Conservation (phyloP, 805 yeast species). For the Zygoascus tannicola region DNA sequence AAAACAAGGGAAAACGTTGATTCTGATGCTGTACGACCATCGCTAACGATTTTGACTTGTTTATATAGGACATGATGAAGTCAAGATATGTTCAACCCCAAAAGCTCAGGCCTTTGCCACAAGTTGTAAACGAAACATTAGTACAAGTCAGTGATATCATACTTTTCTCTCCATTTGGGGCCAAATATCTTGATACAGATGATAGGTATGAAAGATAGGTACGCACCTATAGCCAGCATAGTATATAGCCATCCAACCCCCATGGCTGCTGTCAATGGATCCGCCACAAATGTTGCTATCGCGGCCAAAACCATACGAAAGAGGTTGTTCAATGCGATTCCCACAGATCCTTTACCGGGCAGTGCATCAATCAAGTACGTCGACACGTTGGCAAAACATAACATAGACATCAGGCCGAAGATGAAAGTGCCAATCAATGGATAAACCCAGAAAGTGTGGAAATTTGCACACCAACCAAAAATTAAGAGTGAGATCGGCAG, state of each 20-base stretch:
- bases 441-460: constrained; percentile 59
- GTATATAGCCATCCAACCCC: constrained; percentile 64
- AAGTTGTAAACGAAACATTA: not conserved
- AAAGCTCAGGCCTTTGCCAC: no score
- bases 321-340: constrained; percentile 74
- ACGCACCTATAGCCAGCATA: constrained; percentile 45
- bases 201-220: constrained; percentile 14
- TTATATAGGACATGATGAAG: no score
- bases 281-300: constrained; percentile 62
- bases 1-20: no score
- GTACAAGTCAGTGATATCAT: constrained; percentile 34
- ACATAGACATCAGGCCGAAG: constrained; percentile 77
- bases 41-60: no score
- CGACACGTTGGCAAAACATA: constrained; percentile 69
- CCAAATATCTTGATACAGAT: constrained; percentile 33
- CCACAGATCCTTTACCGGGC: constrained; percentile 85
- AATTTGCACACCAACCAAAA: constrained; percentile 75
- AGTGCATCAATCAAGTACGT: constrained; percentile 76
- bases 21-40: no score
- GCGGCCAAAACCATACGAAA: constrained; percentile 69
- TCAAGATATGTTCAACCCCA: no score
- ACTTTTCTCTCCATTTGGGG: constrained; percentile 31
- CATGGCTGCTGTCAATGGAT: constrained; percentile 57
- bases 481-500: constrained; percentile 60
- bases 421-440: constrained; percentile 76